Evolutionary conservation across 768 basidiomycete species (phyloP).

Genomic region (Daedaleopsis nitida): DNA sequence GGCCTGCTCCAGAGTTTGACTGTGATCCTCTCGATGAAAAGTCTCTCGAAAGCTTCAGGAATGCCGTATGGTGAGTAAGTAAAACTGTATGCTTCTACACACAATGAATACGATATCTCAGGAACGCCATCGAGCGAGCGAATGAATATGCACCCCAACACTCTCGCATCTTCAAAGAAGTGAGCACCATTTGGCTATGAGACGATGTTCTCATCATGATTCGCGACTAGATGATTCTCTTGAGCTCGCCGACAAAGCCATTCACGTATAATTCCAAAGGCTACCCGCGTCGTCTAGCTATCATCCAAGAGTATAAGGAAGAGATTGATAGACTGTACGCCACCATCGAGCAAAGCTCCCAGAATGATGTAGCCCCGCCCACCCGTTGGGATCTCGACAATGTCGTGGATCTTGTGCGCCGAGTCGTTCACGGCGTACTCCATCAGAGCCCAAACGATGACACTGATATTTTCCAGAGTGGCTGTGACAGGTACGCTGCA

Average conservation of each 20-base stretch:
- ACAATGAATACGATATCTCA: neutral
- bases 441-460: conserved; percentile 28
- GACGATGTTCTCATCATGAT: neutral
- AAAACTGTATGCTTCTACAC: neutral
- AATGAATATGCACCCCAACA: conserved; percentile 46
- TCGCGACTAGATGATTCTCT: conserved; percentile 32
- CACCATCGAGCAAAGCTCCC: conserved; percentile 32
- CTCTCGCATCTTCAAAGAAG: conserved; percentile 50
- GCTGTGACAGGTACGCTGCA: conserved; percentile 39
- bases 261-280: conserved; percentile 35
- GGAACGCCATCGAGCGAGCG: conserved; percentile 34
- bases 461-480: conserved; percentile 40
- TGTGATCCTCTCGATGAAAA: conserved; percentile 35
- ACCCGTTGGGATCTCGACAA: conserved; percentile 24
- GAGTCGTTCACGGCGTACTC: conserved; percentile 37
- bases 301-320: conserved; percentile 33
- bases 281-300: conserved; percentile 26
- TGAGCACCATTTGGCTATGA: conserved; percentile 9
- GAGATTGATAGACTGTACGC: conserved; percentile 44
- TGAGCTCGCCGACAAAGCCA: conserved; percentile 32
- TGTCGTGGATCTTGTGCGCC: conserved; percentile 33
- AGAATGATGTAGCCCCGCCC: conserved; percentile 32
- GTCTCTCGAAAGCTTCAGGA: conserved; percentile 34
- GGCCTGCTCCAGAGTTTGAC: conserved; percentile 30
- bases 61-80: conserved; percentile 36